These are phyloP conservation scores for Penicillium salamii DNA, from an alignment of 495 filamentous ascomycete species.

Conservation along the genomic window DNA sequence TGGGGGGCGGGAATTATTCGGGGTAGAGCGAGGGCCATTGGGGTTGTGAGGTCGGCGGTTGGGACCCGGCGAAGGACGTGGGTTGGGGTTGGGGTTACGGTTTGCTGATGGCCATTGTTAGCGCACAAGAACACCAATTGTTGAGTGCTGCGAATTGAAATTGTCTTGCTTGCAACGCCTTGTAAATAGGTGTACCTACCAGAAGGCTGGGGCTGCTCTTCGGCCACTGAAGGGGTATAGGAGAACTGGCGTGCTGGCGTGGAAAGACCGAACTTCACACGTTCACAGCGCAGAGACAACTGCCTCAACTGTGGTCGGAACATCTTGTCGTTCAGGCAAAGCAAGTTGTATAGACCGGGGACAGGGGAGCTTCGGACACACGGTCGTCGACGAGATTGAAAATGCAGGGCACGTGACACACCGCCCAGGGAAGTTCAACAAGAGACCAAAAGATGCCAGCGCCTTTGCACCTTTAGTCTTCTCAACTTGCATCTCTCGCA, in stretches of 20 bases:
- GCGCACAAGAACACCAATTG: neutral
- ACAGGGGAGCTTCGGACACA: neutral
- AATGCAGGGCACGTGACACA: slow-evolving; percentile 12
- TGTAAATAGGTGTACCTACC: slow-evolving; percentile 21
- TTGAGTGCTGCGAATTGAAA: too few relatives aligned
- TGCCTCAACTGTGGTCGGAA: slow-evolving; percentile 28
- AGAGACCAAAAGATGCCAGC: too few relatives aligned
- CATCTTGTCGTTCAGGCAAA: slow-evolving; percentile 22
- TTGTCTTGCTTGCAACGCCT: neutral
- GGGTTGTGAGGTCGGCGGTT: slow-evolving; percentile 15
- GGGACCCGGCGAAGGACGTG: neutral
- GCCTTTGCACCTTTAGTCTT: neutral
- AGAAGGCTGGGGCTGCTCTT: slow-evolving; percentile 18
- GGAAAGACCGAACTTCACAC: slow-evolving; percentile 9
- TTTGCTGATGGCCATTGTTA: neutral
- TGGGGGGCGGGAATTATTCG: slow-evolving; percentile 24
- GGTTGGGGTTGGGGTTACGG: neutral
- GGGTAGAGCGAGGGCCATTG: slow-evolving; percentile 15
- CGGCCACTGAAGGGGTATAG: slow-evolving; percentile 16
- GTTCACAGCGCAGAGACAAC: slow-evolving; percentile 16
- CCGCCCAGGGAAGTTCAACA: too few relatives aligned
- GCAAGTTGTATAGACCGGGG: slow-evolving; percentile 5
- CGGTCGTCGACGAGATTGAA: slow-evolving; percentile 11
- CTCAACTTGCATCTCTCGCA: neutral
- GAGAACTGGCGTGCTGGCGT: slow-evolving; percentile 32